phyloP scores from a whole-genome alignment of 164 flowering plant genomes.

The Macadamia integrifolia region DNA sequence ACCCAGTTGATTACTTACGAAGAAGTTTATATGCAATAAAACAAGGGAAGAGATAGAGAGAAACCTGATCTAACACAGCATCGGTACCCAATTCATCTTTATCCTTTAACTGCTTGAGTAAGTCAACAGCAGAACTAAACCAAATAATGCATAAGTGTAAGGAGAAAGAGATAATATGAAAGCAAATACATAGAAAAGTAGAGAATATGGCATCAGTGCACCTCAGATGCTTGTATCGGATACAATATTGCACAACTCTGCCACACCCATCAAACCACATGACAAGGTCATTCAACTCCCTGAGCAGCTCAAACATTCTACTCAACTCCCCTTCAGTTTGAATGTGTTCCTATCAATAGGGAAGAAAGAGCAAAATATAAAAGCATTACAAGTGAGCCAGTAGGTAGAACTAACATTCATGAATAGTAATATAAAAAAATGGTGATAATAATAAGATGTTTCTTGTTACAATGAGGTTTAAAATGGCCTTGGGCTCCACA shows the following conservation, averaged over 20 bases:
- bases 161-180: constrained; percentile 4
- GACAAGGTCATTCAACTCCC: constrained; percentile 44
- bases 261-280: constrained; percentile 70
- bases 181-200: constrained; percentile 3
- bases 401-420: neutral
- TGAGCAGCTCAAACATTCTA: constrained; percentile 50
- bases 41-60: constrained; percentile 2
- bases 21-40: neutral
- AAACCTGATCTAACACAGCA: constrained; percentile 59
- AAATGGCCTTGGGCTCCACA: constrained; percentile 61
- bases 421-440: neutral
- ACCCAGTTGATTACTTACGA: no score
- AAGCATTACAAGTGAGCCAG: neutral
- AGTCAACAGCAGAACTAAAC: constrained; percentile 47
- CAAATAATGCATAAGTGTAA: constrained; percentile 7
- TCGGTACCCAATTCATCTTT: constrained; percentile 38
- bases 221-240: constrained; percentile 52
- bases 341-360: constrained; percentile 43
- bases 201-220: constrained; percentile 11
- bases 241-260: constrained; percentile 47
- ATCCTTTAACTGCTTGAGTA: constrained; percentile 59
- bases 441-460: neutral
- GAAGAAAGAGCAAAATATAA: neutral
- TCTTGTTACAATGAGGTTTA: constrained; percentile 51
- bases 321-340: constrained; percentile 45